Evolutionary conservation across 495 filamentous ascomycete genomes (phyloP), one percentile per base, ranked within the genome.

Genomic region (Pyrenopolyporus hunteri): DNA sequence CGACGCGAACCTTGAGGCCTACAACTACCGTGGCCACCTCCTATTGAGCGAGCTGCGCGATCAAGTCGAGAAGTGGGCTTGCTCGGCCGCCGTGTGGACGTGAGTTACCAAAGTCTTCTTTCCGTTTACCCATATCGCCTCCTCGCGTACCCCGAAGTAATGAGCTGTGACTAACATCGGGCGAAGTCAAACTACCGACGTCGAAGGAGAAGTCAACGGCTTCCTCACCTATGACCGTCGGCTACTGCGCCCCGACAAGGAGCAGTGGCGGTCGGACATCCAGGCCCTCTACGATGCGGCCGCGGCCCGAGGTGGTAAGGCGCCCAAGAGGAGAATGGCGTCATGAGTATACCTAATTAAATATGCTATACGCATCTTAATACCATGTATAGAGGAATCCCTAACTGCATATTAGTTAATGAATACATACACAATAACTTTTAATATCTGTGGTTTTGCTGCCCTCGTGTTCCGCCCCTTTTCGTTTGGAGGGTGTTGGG

Each of bases 121-220:
- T 39, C 10, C 31, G 9, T 23, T 37, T 5, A 4, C 31, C 16
- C 4, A 35, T 7, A 22, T 7, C 9, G 1, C 4, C n/a, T n/a
- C n/a, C n/a, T n/a, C n/a, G n/a, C n/a, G n/a, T n/a, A n/a, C n/a
- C n/a, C n/a, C n/a, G n/a, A n/a, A n/a, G n/a, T n/a, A n/a, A n/a
- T n/a, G 31, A 29, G 35, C 3, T 6, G 33, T 33, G 45, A 22
- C 53, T 62, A 57, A 59, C 57, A 26, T 14, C 22, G 9, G 3
- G 23, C 19, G 0, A 74, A 89, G 86, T 11, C 86, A 89, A 69
- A 89, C 86, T 1, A 87, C 85, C 0, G 86, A 90, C 64, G 86
- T 90, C 7, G 87, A 90, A 68, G 86, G 85, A n/a, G 87, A 90
- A 70, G 83, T 89, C 39, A 90, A 90, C 61, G 87, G 87, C 3